phyloP scores from a whole-genome alignment of 148 eudicot genomes.

The Euryodendron excelsum region DNA sequence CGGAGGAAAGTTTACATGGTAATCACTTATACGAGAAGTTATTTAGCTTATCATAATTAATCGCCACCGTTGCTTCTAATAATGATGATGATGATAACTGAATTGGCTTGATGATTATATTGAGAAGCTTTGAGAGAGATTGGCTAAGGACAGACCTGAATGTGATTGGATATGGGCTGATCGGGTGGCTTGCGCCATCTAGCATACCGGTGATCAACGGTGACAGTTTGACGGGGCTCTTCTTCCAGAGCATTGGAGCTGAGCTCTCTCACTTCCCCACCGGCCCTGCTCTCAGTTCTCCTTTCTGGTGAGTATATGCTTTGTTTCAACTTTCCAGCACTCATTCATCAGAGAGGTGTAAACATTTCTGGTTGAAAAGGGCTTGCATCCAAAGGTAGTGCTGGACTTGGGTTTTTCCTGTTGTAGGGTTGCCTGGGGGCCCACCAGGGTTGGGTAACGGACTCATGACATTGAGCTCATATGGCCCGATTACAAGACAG shows the following conservation, averaged over 20 bases:
- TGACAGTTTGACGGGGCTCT: conserved; percentile 79
- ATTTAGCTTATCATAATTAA: not conserved
- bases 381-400: no score
- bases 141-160: conserved; percentile 84
- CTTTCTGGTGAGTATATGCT: conserved; percentile 72
- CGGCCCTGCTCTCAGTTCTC: conserved; percentile 75
- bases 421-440: no score
- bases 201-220: conserved; percentile 85
- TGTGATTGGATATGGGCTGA: conserved; percentile 93
- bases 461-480: no score
- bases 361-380: no score
- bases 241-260: conserved; percentile 77
- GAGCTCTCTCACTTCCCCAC: conserved; percentile 92
- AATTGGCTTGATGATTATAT: not conserved
- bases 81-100: not conserved
- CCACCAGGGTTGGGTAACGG: no score
- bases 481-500: no score
- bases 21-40: not conserved
- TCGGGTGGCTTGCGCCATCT: conserved; percentile 97
- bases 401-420: no score
- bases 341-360: no score
- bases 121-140: conserved; percentile 62
- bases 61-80: not conserved
- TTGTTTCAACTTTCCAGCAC: no score
- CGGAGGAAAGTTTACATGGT: conserved; percentile 74